A percentile compares a stretch with the other conserved stretches of the same genome.
phyloP scores from a whole-genome alignment of 257 asterid species.

The Gynochthodes officinalis region DNA sequence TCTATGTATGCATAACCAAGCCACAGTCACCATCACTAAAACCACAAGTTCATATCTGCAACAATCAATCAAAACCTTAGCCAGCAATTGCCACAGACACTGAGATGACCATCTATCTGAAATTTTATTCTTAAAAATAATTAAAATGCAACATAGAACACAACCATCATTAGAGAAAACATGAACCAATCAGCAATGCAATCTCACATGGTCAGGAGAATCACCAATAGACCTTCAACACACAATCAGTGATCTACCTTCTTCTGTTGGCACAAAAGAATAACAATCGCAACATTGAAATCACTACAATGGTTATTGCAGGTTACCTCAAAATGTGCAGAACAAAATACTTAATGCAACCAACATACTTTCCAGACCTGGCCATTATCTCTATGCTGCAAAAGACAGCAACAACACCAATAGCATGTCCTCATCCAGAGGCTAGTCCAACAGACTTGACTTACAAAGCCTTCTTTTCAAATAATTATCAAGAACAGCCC shows the following conservation, averaged over 20 bases:
- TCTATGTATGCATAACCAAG: neutral
- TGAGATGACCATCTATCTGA: neutral
- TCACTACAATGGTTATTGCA: neutral
- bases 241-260: neutral
- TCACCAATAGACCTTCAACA: neutral
- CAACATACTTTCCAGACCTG: neutral
- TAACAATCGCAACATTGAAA: neutral
- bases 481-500: neutral
- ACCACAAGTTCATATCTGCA: neutral
- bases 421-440: neutral
- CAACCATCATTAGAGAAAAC: neutral
- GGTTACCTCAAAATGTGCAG: neutral
- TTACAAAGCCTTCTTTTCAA: neutral
- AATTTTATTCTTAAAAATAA: neutral
- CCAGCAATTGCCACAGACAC: neutral
- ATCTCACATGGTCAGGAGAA: neutral
- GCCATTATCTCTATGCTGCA: neutral
- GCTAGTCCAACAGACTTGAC: neutral
- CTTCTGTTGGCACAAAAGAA: neutral
- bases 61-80: neutral
- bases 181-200: neutral
- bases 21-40: neutral
- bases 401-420: neutral
- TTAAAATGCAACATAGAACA: neutral
- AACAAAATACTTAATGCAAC: neutral